Conservation (phyloP, 2,329 filamentous ascomycete species). For the Plenodomus lindquistii region DNA sequence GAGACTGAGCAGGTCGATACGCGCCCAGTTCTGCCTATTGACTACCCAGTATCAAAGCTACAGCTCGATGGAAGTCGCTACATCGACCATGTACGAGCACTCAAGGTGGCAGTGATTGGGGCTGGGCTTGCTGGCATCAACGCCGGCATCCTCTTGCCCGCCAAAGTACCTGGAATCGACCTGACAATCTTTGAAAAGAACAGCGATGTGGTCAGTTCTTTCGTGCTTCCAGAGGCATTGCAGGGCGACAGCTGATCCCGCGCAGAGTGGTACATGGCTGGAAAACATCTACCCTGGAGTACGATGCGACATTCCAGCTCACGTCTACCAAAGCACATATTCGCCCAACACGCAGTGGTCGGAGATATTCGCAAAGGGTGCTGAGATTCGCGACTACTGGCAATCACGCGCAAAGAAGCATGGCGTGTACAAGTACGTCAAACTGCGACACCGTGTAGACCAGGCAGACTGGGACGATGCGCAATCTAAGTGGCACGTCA, state of each 20-base stretch:
- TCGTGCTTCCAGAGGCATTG: too few species aligned
- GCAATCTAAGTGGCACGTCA: slow-evolving; percentile 62
- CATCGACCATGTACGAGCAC: slow-evolving; percentile 36
- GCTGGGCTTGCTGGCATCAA: slow-evolving; percentile 66
- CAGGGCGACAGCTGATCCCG: too few species aligned
- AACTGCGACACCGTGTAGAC: slow-evolving; percentile 44
- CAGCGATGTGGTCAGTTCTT: slow-evolving; percentile 49
- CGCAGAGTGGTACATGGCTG: slow-evolving; percentile 41
- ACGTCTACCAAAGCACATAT: slow-evolving; percentile 50
- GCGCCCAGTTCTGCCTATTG: slow-evolving; percentile 15
- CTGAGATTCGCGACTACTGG: slow-evolving; percentile 51
- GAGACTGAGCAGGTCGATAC: slow-evolving; percentile 19
- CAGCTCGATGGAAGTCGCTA: slow-evolving; percentile 29
- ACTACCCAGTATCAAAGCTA: slow-evolving; percentile 33
- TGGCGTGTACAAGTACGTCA: slow-evolving; percentile 45
- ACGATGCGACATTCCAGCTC: slow-evolving; percentile 36
- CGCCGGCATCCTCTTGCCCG: slow-evolving; percentile 67
- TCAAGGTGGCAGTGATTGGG: slow-evolving; percentile 64
- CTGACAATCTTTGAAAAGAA: slow-evolving; percentile 55
- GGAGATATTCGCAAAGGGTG: slow-evolving; percentile 45
- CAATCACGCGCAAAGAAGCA: slow-evolving; percentile 45
- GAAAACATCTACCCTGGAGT: slow-evolving; percentile 44
- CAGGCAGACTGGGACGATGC: slow-evolving; percentile 46
- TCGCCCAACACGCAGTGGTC: slow-evolving; percentile 51
- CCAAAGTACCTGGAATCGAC: slow-evolving; percentile 69